Evolutionary conservation across 352 stramenopile species (phyloP).

Genomic region (Pythium brachiatum): DNA sequence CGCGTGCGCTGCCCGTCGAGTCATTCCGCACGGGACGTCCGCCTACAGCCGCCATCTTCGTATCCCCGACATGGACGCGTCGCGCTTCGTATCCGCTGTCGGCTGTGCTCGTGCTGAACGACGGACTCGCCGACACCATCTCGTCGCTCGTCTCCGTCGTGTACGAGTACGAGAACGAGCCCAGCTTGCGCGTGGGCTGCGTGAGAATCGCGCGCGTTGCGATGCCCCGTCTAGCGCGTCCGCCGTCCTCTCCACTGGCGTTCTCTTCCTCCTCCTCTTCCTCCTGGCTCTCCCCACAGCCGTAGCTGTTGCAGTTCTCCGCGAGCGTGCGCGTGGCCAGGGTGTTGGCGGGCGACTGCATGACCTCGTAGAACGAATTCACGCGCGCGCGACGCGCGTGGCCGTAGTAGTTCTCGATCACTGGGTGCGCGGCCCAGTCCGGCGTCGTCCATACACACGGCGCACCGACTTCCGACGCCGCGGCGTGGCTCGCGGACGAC

Average conservation of each 20-base stretch:
- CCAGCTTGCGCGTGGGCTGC: conserved; percentile 28
- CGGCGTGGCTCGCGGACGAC: conserved; percentile 9
- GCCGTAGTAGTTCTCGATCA: conserved; percentile 83
- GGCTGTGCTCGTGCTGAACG: conserved; percentile 19
- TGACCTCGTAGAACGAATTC: conserved; percentile 82
- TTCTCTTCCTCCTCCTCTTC: conserved; percentile 15
- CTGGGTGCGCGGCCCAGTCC: conserved; percentile 67
- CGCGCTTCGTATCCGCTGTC: conserved; percentile 16
- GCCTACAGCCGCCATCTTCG: neutral
- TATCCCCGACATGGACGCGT: conserved; percentile 8
- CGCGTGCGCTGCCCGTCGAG: neutral
- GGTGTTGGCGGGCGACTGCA: conserved; percentile 69
- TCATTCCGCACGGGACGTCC: neutral
- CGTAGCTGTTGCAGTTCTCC: conserved; percentile 57
- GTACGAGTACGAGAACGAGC: conserved; percentile 66
- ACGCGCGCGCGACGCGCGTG: conserved; percentile 37
- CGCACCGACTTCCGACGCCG: conserved; percentile 26
- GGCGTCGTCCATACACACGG: conserved; percentile 69
- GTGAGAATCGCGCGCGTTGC: neutral
- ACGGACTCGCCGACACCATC: conserved; percentile 16
- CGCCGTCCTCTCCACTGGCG: neutral
- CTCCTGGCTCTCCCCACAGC: conserved; percentile 16
- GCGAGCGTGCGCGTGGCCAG: conserved; percentile 57
- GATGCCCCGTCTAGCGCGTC: neutral
- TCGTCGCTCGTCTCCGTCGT: conserved; percentile 74